These are phyloP conservation scores for Agastache rugosa DNA, from an alignment of 257 asterid species.

Conservation along the genomic window DNA sequence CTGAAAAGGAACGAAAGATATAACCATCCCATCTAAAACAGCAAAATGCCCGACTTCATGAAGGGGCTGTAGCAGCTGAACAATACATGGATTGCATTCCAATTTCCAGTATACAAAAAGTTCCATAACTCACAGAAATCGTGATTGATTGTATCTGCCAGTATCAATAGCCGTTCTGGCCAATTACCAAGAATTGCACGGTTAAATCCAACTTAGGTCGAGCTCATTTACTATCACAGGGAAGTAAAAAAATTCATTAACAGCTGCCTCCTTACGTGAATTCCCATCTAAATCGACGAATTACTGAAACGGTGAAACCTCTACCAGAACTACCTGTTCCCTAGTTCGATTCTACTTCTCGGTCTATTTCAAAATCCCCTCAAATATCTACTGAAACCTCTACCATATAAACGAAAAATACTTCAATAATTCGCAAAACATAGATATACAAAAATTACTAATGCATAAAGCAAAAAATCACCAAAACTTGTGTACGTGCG, in stretches of 20 bases:
- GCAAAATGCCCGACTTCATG: not conserved
- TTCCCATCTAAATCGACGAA: not conserved
- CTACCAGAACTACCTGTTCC: not conserved
- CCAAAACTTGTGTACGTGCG: not conserved
- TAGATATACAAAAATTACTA: not conserved
- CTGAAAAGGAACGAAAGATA: not conserved
- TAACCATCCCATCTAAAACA: not conserved
- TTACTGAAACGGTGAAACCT: not conserved
- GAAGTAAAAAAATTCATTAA: not conserved
- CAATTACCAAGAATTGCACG: not conserved
- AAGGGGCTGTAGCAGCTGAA: not conserved
- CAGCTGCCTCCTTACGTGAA: slow-evolving; percentile 2
- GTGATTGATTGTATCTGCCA: not conserved
- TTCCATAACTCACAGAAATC: not conserved
- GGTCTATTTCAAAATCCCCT: slow-evolving; percentile 18
- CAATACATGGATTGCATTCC: not conserved
- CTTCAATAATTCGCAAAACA: not conserved
- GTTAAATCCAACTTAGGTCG: not conserved
- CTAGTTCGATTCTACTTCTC: slow-evolving; percentile 11
- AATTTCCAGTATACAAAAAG: not conserved
- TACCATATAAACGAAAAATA: not conserved
- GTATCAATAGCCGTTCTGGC: not conserved
- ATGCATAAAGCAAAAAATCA: not conserved
- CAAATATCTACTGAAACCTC: slow-evolving; percentile 11
- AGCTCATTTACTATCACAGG: slow-evolving; percentile 6